phyloP scores from a whole-genome alignment of 805 yeast genomes.

The Nakazawaea ernobii region DNA sequence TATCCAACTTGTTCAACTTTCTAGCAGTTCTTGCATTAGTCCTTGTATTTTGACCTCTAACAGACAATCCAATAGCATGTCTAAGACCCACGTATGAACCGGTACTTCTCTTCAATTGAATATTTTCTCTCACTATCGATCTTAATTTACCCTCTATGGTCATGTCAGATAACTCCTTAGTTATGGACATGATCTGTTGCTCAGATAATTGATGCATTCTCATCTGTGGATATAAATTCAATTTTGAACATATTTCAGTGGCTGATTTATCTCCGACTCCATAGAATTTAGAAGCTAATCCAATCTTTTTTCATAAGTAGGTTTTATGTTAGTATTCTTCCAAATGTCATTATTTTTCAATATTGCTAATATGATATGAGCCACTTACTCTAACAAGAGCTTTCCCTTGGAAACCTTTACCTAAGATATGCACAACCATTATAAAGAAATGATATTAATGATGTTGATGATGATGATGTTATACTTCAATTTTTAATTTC shows the following conservation, averaged over 20 bases:
- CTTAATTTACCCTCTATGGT: constrained; percentile 77
- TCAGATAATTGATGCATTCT: constrained; percentile 90
- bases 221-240: constrained; percentile 91
- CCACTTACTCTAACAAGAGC: constrained; percentile 25
- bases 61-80: constrained; percentile 80
- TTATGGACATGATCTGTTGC: constrained; percentile 76
- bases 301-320: constrained; percentile 40
- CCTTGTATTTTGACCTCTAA: constrained; percentile 86
- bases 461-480: neutral
- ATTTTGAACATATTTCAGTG: constrained; percentile 70
- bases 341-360: neutral
- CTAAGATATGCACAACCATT: constrained; percentile 49
- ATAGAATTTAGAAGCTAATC: constrained; percentile 74
- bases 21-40: constrained; percentile 89
- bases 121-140: constrained; percentile 72
- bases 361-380: neutral
- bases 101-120: constrained; percentile 68
- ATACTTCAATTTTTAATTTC: neutral
- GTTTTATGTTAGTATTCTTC: too few relatives aligned
- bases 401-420: constrained; percentile 43
- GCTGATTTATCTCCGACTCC: constrained; percentile 82
- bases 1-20: constrained; percentile 72
- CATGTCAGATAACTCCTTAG: constrained; percentile 81
- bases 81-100: constrained; percentile 87
- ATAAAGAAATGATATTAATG: neutral